phyloP scores from a whole-genome alignment of 2,329 filamentous ascomycete genomes.

The Zymoseptoria tritici region DNA sequence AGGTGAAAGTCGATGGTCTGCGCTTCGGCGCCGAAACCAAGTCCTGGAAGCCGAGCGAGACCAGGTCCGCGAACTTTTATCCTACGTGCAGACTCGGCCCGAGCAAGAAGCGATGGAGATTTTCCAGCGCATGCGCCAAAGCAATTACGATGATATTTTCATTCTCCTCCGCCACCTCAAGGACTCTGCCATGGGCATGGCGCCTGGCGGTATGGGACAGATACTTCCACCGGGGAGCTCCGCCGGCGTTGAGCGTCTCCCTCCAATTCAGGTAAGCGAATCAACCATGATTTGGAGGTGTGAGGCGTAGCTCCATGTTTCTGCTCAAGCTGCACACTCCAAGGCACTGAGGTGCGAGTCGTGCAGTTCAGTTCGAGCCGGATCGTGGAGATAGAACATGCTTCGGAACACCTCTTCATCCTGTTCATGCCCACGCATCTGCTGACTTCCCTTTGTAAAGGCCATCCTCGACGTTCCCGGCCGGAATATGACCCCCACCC shows the following conservation, averaged over 20 bases:
- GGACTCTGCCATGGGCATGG: conserved; percentile 10
- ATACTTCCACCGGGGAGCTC: neutral
- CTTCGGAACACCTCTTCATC: no score
- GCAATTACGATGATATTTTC: conserved; percentile 19
- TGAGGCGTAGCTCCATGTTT: no score
- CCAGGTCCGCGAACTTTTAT: conserved; percentile 23
- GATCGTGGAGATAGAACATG: no score
- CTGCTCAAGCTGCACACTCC: no score
- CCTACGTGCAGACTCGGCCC: conserved; percentile 21
- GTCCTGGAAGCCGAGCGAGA: conserved; percentile 26
- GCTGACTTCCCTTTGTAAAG: no score
- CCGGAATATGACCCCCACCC: conserved; percentile 5
- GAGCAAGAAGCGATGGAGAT: conserved; percentile 25
- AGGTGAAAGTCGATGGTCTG: conserved; percentile 29
- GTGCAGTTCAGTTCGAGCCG: no score
- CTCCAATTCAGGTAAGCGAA: conserved; percentile 18
- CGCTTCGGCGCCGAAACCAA: conserved; percentile 25
- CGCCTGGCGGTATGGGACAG: conserved; percentile 1
- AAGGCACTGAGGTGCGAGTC: no score
- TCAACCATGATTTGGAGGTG: no score
- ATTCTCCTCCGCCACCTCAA: conserved; percentile 16
- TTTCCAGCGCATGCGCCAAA: conserved; percentile 23
- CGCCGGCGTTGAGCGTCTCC: conserved; percentile 10
- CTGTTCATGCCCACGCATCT: no score
- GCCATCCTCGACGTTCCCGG: conserved; percentile 14